phyloP scores from a whole-genome alignment of 2,329 filamentous ascomycete genomes.

The Epichloe elymi region DNA sequence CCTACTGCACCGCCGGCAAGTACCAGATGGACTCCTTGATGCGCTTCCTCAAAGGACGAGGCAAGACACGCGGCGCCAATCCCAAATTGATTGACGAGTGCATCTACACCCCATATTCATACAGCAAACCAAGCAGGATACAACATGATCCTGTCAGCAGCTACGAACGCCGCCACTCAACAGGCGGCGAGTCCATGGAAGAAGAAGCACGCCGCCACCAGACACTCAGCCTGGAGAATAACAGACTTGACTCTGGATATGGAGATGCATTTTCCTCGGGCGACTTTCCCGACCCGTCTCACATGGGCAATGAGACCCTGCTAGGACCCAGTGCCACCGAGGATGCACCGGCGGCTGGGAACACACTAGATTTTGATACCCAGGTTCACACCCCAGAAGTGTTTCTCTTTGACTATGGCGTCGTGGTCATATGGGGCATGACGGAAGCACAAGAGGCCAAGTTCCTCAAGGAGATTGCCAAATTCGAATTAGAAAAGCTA shows the following conservation, averaged over 20 bases:
- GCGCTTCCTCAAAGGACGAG: constrained; percentile 77
- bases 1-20: constrained; percentile 87
- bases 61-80: constrained; percentile 62
- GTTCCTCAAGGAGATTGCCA: constrained; percentile 86
- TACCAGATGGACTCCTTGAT: constrained; percentile 85
- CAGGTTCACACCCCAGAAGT: constrained; percentile 85
- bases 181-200: constrained; percentile 48
- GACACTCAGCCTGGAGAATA: constrained; percentile 44
- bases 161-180: constrained; percentile 60
- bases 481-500: constrained; percentile 87
- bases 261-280: constrained; percentile 17
- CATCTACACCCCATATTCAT: constrained; percentile 89
- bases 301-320: constrained; percentile 19
- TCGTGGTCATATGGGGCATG: constrained; percentile 98
- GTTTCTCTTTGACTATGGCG: constrained; percentile 94
- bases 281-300: constrained; percentile 13
- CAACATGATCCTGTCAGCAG: constrained; percentile 27
- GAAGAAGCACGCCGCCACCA: constrained; percentile 31
- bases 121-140: constrained; percentile 33
- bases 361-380: constrained; percentile 65
- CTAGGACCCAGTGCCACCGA: constrained; percentile 22
- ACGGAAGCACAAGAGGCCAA: constrained; percentile 74
- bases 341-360: constrained; percentile 26
- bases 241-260: constrained; percentile 19
- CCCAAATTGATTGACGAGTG: constrained; percentile 96